These are phyloP conservation scores for Eucalyptus pauciflora DNA, from an alignment of 345 rosid species.

Conservation along the genomic window DNA sequence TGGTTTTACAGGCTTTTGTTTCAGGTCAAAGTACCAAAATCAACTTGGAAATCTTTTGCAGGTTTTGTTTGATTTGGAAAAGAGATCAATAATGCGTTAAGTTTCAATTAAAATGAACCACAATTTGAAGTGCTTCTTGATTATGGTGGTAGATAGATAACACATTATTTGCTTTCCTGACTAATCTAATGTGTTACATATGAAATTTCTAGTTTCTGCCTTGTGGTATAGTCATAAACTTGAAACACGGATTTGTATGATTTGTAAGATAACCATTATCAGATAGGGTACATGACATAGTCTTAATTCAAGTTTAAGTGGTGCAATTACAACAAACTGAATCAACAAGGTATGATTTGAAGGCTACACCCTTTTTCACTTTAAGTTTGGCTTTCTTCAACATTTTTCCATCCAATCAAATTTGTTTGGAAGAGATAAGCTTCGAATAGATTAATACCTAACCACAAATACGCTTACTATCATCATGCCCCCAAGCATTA, in stretches of 20 bases:
- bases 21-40: neutral
- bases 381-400: neutral
- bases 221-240: neutral
- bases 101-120: neutral
- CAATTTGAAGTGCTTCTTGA: neutral
- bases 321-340: neutral
- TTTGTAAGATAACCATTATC: neutral
- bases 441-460: neutral
- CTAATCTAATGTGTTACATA: neutral
- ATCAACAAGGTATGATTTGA: neutral
- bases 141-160: neutral
- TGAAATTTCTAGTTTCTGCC: neutral
- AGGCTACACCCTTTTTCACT: neutral
- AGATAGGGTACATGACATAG: neutral
- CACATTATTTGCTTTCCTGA: neutral
- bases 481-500: neutral
- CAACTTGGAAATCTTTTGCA: neutral
- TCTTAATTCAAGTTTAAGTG: neutral
- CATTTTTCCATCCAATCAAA: neutral
- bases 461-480: neutral
- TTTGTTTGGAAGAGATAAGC: neutral
- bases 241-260: neutral
- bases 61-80: neutral
- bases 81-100: neutral
- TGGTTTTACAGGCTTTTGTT: neutral